A percentile compares a stretch with the other conserved stretches of the same genome.
These are phyloP conservation scores for Coccomyxa sp. DNA, from an alignment of 139 green algal genomes.

Conservation along the genomic window DNA sequence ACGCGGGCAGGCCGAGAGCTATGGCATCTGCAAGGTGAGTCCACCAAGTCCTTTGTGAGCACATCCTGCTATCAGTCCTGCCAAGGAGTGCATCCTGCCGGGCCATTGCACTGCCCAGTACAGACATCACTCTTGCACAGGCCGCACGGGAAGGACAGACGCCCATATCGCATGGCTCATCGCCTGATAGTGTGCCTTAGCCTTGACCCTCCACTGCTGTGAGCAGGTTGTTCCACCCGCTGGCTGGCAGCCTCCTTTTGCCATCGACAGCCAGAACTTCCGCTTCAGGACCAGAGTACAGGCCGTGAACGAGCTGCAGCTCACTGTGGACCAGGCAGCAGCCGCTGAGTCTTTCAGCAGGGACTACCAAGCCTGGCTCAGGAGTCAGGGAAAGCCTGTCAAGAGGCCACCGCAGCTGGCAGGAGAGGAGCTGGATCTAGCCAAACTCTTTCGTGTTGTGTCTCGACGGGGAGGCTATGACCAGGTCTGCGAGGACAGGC, in stretches of 20 bases:
- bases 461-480: constrained; percentile 61
- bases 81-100: no score
- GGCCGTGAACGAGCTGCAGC: constrained; percentile 76
- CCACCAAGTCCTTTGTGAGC: no score
- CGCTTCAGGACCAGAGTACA: constrained; percentile 73
- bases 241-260: constrained; percentile 60
- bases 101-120: no score
- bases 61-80: no score
- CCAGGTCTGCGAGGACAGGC: constrained; percentile 55
- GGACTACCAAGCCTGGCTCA: constrained; percentile 53
- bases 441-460: constrained; percentile 57
- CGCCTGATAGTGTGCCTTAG: background rate
- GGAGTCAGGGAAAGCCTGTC: constrained; percentile 29
- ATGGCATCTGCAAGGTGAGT: constrained; percentile 68
- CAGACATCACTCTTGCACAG: no score
- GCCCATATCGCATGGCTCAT: background rate
- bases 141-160: no score
- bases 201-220: background rate
- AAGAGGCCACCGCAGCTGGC: constrained; percentile 54
- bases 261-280: constrained; percentile 48
- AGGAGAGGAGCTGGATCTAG: constrained; percentile 72
- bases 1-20: constrained; percentile 45
- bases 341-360: constrained; percentile 43
- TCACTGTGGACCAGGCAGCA: constrained; percentile 18
- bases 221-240: constrained; percentile 59